Percentiles rank a stretch among this genome's conserved stretches.
These are phyloP conservation scores for Myxozyma melibiosi DNA, from an alignment of 805 yeast species.

Conservation along the genomic window DNA sequence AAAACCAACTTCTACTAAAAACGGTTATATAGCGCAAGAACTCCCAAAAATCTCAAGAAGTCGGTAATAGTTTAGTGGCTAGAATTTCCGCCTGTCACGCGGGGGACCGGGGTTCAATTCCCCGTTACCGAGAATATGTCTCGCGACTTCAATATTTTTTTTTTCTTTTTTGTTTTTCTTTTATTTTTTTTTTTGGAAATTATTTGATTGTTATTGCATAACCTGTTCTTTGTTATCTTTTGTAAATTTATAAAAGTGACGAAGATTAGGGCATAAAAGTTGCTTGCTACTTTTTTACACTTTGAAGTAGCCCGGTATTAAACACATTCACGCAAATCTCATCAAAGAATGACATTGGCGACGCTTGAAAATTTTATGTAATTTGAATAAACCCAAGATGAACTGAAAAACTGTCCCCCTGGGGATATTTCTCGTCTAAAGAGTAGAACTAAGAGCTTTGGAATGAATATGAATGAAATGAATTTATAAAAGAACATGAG, in stretches of 20 bases:
- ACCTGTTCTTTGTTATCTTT: not conserved
- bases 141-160: conserved; percentile 7
- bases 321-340: no score
- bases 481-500: no score
- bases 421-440: no score
- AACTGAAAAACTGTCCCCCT: no score
- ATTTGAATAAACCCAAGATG: no score
- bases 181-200: not conserved
- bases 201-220: not conserved
- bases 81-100: conserved; percentile 44
- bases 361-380: no score
- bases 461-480: no score
- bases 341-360: no score
- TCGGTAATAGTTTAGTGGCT: conserved; percentile 45
- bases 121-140: conserved; percentile 29
- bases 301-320: no score
- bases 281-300: no score
- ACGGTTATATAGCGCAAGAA: not conserved
- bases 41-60: not conserved
- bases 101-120: conserved; percentile 33
- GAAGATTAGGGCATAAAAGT: not conserved
- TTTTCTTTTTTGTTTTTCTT: not conserved
- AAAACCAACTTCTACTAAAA: no score
- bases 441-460: no score
- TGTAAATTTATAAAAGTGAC: not conserved